Base-by-base conservation (phyloP, 2,329 filamentous ascomycete species). In the Aspergillus fructus region DNA sequence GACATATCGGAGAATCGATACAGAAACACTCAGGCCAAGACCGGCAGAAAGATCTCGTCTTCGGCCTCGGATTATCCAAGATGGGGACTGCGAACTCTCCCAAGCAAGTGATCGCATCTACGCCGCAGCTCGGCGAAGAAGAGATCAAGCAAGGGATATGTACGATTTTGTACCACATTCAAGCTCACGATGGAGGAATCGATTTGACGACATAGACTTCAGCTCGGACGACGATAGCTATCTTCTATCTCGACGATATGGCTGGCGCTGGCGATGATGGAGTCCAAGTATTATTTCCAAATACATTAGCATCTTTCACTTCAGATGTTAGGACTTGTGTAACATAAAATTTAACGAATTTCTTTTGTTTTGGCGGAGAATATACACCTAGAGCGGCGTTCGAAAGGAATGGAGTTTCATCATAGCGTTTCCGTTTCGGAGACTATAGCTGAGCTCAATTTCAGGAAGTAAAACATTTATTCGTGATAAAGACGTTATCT, bases 21-120 rank as follows among this genome's bases (percentile, higher is more conserved):
- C 37, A 12, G 39, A 27, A 43, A 27, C 27, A 12, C 9, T 24
- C 9, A 59, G 40, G 37, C 13, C 42, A 41, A 51, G 19, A 13
- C 8, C 33, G 17, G 27, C 33, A 19, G 33, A 30, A 33, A 56
- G 49, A 34, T 40, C 24, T 30, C 59, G 45, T 30, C 19, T 41
- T 39, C 60, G 55, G 30, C 64, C 67, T 51, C 56, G 51, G n/a
- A 66, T 69, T 17, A 66, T 69, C 42, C 65, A 68, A 46, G 66
- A 66, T n/a, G 67, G 66, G 6, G 59, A 60, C n/a, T 59, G 61
- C 45, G 60, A 63, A 9, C 51, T 68, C 11, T 60, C 56, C 50
- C 59, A 62, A 46, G 60, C 53, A 27, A 64, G 61, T 7, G 60
- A 64, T 24, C 59, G 59, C 23, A 56, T 68, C 34, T 56, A 59